Conservation (phyloP, 2,329 filamentous ascomycete genomes). For the Fusarium algeriense region DNA sequence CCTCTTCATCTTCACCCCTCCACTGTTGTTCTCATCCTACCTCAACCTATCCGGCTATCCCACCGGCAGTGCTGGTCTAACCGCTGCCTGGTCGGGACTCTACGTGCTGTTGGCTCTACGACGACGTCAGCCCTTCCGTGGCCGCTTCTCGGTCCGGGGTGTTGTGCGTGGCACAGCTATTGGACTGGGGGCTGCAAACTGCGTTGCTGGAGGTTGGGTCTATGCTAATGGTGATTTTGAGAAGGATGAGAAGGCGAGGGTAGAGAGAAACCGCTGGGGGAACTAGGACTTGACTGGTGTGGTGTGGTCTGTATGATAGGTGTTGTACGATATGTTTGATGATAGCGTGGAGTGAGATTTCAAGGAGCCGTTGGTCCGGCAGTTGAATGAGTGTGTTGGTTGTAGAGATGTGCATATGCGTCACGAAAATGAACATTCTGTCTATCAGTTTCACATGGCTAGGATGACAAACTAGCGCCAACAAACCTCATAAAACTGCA, state of each 20-base stretch:
- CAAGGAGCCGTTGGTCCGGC: not conserved
- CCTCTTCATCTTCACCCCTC: conserved; percentile 64
- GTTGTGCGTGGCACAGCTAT: conserved; percentile 64
- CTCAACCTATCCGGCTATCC: conserved; percentile 70
- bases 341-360: not conserved
- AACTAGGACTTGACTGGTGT: conserved; percentile 4
- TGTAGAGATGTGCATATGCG: not conserved
- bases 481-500: not conserved
- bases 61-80: conserved; percentile 67
- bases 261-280: conserved; percentile 65
- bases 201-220: conserved; percentile 63
- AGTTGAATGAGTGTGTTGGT: not conserved
- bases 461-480: not conserved
- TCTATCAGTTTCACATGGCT: not conserved
- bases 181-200: conserved; percentile 63
- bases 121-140: conserved; percentile 55
- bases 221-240: conserved; percentile 65
- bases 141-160: conserved; percentile 62
- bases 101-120: conserved; percentile 69
- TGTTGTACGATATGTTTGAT: conserved; percentile 26
- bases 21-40: conserved; percentile 69
- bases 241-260: conserved; percentile 62
- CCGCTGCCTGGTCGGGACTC: conserved; percentile 68
- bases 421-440: not conserved
- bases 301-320: conserved; percentile 27